phyloP scores from a whole-genome alignment of 1,139 yeast genomes.

The Pichia sp. region DNA sequence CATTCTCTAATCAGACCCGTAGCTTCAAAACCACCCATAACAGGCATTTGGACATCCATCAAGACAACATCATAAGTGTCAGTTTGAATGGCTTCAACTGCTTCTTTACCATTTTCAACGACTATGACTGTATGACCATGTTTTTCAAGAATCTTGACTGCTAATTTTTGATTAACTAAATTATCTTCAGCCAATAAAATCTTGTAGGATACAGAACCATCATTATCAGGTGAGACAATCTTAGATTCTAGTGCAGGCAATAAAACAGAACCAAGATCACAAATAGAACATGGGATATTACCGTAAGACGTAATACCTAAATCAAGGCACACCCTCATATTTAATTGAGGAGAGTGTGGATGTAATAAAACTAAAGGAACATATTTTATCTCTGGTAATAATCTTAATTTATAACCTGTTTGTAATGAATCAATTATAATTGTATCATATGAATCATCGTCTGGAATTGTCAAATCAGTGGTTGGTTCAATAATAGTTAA shows the following conservation, averaged over 20 bases:
- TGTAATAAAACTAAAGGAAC: conserved; percentile 74
- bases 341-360: conserved; percentile 71
- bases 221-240: conserved; percentile 73
- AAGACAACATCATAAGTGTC: conserved; percentile 72
- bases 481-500: conserved; percentile 33
- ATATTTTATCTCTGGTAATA: conserved; percentile 68
- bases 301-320: conserved; percentile 85
- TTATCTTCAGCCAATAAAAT: conserved; percentile 83
- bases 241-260: conserved; percentile 81
- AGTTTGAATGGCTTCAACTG: conserved; percentile 65
- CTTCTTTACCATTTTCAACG: conserved; percentile 81
- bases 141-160: conserved; percentile 74
- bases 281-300: conserved; percentile 76
- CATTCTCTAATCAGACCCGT: conserved; percentile 80
- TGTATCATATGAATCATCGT: conserved; percentile 66
- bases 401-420: conserved; percentile 62
- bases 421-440: conserved; percentile 77
- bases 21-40: conserved; percentile 92
- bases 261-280: conserved; percentile 75
- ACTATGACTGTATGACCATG: conserved; percentile 79
- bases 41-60: conserved; percentile 95
- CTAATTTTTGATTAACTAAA: conserved; percentile 78
- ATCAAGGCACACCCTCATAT: conserved; percentile 76
- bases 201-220: conserved; percentile 69
- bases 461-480: conserved; percentile 40